Base-by-base conservation (phyloP, 2,329 filamentous ascomycete species). In the Colletotrichum tropicicola region DNA sequence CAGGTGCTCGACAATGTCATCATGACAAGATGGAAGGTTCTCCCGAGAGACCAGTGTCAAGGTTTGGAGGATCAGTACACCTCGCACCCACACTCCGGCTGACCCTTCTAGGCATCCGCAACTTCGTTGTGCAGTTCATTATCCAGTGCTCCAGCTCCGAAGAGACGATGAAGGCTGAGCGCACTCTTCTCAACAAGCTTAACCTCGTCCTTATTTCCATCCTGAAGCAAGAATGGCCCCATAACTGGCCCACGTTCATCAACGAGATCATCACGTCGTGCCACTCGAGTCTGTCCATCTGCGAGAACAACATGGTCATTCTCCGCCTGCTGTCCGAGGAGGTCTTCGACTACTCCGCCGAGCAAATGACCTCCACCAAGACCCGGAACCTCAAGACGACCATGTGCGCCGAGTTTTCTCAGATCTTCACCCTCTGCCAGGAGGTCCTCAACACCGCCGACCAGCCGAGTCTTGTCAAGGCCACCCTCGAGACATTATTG, bases 261-360 rank as follows among this genome's bases (percentile, higher is more conserved):
- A 98, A 98, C 84, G 96, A 99, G 83, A 99, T 99, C 79, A 94
- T 99, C 73, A 92, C 93, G 21, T 95, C 96, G 59, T 98, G 94
- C 81, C 94, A 97, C 77, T 95, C 93, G 71, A 98, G 92, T 79
- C 85, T 99, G 57, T 96, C 95, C 37, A 97, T 99, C 73, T 99
- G 97, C 87, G 96, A 99, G 83, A 99, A 99, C 84, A 99, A 99
- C 85, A 99, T 99, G 96, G 94, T 93, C 69, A 98, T 99, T 72
- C 87, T 99, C 71, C 91, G 96, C 65, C 83, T 99, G 72, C 87
- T 99, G 47, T 99, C 96, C 6, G 96, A 99, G 79, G 96, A 99
- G 79, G 95, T 99, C 37, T 99, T 99, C 75, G 96, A 99, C 82
- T 99, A 97, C 80, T 99, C 96, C 1, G 93, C 95, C 69, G 96